Evolutionary conservation across 257 asterid genomes (phyloP), one percentile per base, ranked within the genome.

Genomic region (Nicotiana sylvestris): DNA sequence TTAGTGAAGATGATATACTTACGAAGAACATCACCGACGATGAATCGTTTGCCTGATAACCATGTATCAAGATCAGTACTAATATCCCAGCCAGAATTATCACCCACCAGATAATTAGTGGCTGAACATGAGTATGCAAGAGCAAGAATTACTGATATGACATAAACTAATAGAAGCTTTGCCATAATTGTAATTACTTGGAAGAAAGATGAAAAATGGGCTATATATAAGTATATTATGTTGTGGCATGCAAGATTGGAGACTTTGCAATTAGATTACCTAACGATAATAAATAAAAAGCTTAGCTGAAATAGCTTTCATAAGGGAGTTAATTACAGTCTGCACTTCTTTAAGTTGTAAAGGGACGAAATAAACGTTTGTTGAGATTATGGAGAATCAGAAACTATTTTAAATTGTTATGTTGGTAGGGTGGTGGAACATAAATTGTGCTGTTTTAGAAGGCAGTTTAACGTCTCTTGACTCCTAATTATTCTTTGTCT

Each of bases 41-140:
- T 16, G 76, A 91, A 91, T 17, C 80, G 83, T 86, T 92, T 94
- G 90, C 76, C 88, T 17, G 77, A 83, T 3, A 74, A 37, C 98
- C 98, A 94, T 0, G 97, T 76, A 68, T 91, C 92, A 6, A 91
- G 87, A 80, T 92, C 92, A 5, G 98, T 91, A 86, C 98, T 94
- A 77, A 94, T 91, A 76, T 94, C 98, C 98, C 98, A 94, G 25
- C 98, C 98, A 56, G 92, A 81, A 87, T 1, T 92, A 17, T 88
- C 97, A 3, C 98, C 98, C n/a, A 94, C 95, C 1, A 78, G 82
- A 81, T 91, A 85, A 21, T 87, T 67, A 12, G 92, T 87, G 49
- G 94, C 93, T 6, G 91, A 85, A 81, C 89, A 82, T 85, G 85
- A 84, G 53, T 84, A 81, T 55, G 81, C 61, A 58, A 62, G 67